A percentile compares a stretch with the other conserved stretches of the same genome.
Evolutionary conservation across 805 yeast species (phyloP).

Genomic region (Pichia cabralensis): DNA sequence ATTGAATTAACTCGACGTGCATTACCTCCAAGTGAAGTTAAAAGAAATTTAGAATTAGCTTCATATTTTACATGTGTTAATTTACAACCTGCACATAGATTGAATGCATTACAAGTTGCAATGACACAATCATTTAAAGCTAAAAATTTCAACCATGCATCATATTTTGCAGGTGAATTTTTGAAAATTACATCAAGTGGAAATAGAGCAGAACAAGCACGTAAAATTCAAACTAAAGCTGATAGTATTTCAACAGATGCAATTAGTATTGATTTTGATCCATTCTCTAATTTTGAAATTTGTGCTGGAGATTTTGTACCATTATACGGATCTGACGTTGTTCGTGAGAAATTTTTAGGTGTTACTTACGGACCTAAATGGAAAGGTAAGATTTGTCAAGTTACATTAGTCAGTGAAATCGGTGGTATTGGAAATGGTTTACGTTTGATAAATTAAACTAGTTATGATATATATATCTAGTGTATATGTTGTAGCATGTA

Average conservation of each 20-base stretch:
- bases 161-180: constrained; percentile 81
- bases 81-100: constrained; percentile 72
- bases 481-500: too few species aligned
- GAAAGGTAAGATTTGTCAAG: constrained; percentile 69
- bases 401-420: constrained; percentile 66
- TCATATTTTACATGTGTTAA: constrained; percentile 88
- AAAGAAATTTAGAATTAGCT: constrained; percentile 88
- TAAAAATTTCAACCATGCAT: constrained; percentile 81
- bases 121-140: constrained; percentile 85
- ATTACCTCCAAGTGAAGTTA: constrained; percentile 56
- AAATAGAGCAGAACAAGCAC: constrained; percentile 81
- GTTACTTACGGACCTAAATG: constrained; percentile 72
- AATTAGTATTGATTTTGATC: constrained; percentile 85
- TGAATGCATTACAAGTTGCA: constrained; percentile 88
- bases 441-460: constrained; percentile 33
- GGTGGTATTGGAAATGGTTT: constrained; percentile 93
- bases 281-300: constrained; percentile 80
- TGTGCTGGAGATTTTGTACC: constrained; percentile 87
- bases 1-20: constrained; percentile 86
- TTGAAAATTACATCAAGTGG: constrained; percentile 63
- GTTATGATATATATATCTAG: too few species aligned
- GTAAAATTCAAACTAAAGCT: constrained; percentile 68
- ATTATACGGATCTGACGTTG: constrained; percentile 67
- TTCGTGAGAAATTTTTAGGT: constrained; percentile 77
- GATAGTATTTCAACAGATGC: constrained; percentile 80